Percentiles rank a stretch among this genome's conserved stretches.
phyloP scores from a whole-genome alignment of 768 basidiomycete species.

The Calocera cornea region DNA sequence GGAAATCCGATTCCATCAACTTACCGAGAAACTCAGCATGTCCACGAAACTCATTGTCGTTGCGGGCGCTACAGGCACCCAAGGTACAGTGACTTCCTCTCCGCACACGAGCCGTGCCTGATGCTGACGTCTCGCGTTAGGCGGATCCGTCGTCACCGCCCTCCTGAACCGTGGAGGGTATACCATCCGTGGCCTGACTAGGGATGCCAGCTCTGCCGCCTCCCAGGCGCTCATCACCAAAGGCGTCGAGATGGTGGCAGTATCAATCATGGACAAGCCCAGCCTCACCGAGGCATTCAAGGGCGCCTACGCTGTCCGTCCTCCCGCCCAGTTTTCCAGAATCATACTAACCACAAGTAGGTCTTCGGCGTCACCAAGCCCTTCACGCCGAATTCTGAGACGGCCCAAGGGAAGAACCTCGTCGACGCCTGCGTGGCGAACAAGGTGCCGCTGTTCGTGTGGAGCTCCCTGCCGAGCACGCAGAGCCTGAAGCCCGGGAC shows the following conservation, averaged over 20 bases:
- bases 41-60: neutral
- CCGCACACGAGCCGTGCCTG: too few species aligned
- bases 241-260: neutral
- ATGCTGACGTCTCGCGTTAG: neutral
- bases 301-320: neutral
- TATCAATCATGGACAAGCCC: neutral
- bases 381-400: neutral
- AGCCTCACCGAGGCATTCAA: neutral
- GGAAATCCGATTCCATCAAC: too few species aligned
- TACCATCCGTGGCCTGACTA: neutral
- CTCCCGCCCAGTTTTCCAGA: too few species aligned
- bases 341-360: too few species aligned
- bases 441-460: constrained; percentile 19
- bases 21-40: neutral
- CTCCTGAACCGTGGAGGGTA: neutral
- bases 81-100: too few species aligned
- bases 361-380: neutral
- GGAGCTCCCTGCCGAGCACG: constrained; percentile 8
- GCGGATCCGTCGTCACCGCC: neutral
- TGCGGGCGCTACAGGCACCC: neutral
- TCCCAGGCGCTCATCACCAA: neutral
- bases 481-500: neutral
- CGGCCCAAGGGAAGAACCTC: constrained; percentile 16
- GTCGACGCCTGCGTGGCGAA: constrained; percentile 20
- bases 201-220: neutral